A percentile compares a stretch with the other conserved stretches of the same genome.
Conservation (phyloP, 2,329 filamentous ascomycete species). For the Xylaria sp. region DNA sequence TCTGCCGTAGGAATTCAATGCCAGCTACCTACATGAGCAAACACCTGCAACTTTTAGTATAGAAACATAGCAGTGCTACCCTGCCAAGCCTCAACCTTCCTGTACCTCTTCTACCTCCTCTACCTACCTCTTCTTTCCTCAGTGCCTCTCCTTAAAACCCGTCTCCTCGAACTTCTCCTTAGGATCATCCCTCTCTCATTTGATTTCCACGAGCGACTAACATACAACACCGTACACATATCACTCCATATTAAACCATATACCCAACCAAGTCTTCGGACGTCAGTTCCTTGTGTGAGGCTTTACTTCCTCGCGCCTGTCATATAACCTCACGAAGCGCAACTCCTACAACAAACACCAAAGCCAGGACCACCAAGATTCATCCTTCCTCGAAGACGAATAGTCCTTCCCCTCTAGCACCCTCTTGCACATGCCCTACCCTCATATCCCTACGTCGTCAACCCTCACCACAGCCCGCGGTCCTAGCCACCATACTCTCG, state of each 20-base stretch:
- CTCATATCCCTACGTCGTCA: slow-evolving; percentile 1
- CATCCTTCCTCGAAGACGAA: slow-evolving; percentile 19
- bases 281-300: slow-evolving; percentile 9
- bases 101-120: neutral
- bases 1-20: slow-evolving; percentile 11
- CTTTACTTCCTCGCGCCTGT: slow-evolving; percentile 17
- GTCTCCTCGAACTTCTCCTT: neutral
- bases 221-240: slow-evolving; percentile 4
- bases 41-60: slow-evolving; percentile 2
- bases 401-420: slow-evolving; percentile 23
- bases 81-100: neutral
- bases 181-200: neutral
- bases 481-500: slow-evolving; percentile 25
- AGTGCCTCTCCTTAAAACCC: neutral
- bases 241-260: neutral
- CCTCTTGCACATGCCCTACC: slow-evolving; percentile 20
- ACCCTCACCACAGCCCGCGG: slow-evolving; percentile 8
- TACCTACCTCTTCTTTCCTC: neutral
- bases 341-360: slow-evolving; percentile 22
- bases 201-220: neutral
- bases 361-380: neutral
- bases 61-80: neutral
- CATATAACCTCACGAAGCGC: slow-evolving; percentile 12
- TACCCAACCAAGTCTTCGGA: neutral
- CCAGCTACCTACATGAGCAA: slow-evolving; percentile 4